A percentile compares a stretch with the other conserved stretches of the same genome.
Evolutionary conservation across 352 stramenopile species (phyloP).

Genomic region (Globisporangium irregulare): DNA sequence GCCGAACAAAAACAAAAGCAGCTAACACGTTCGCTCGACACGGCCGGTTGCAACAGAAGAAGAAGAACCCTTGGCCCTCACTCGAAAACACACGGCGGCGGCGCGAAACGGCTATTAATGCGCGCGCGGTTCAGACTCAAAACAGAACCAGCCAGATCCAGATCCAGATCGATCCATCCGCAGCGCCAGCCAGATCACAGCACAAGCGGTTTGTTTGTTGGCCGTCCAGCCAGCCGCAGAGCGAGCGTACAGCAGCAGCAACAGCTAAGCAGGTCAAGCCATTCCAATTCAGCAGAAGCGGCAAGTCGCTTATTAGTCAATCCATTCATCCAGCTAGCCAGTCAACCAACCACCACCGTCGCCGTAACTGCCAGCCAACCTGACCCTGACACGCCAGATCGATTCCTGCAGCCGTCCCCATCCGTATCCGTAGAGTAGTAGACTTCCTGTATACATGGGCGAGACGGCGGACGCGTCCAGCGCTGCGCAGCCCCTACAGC

Average conservation of each 20-base stretch:
- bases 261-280: background rate
- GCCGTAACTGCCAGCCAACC: background rate
- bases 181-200: background rate
- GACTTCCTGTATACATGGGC: background rate
- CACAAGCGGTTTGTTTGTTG: background rate
- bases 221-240: background rate
- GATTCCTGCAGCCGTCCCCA: background rate
- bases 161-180: background rate
- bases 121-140: background rate
- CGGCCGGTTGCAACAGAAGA: background rate
- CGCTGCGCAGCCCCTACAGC: background rate
- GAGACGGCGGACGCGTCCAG: background rate
- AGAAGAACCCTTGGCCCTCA: background rate
- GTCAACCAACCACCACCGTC: too few relatives aligned
- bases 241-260: background rate
- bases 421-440: background rate
- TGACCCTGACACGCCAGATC: background rate
- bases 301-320: background rate
- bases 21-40: background rate
- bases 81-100: background rate
- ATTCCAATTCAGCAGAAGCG: background rate
- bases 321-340: background rate
- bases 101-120: slow-evolving; percentile 6
- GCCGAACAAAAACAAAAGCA: background rate
- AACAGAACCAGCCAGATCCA: background rate